Evolutionary conservation across 208 protist genomes (phyloP).

Genomic region (Crithidia thermophila): DNA sequence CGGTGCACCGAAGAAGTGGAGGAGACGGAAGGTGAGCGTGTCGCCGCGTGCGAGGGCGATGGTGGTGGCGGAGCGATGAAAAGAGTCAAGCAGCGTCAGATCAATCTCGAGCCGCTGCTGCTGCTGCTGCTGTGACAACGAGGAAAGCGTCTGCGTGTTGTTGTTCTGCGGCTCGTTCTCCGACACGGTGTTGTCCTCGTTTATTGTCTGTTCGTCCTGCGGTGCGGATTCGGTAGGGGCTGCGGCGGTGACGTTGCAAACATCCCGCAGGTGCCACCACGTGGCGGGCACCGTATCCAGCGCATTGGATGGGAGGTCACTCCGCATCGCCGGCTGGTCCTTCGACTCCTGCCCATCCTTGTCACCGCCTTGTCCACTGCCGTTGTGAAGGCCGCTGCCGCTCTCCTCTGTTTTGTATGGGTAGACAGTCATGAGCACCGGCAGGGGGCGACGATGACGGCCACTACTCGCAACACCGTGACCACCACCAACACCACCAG

Average conservation of each 20-base stretch:
- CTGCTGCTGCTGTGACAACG: neutral
- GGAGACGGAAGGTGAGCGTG: conserved; percentile 47
- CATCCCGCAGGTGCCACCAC: conserved; percentile 10
- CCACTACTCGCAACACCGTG: neutral
- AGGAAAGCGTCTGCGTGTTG: neutral
- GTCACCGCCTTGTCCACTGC: neutral
- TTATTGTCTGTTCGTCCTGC: too few species aligned
- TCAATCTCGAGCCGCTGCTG: conserved; percentile 34
- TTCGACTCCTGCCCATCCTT: neutral
- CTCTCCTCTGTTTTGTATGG: neutral
- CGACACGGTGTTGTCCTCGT: too few species aligned
- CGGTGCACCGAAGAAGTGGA: conserved; percentile 58
- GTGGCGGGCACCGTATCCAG: neutral
- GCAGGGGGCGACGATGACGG: conserved; percentile 13
- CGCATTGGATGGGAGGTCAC: too few species aligned
- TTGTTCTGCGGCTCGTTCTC: too few species aligned
- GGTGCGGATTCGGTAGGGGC: neutral
- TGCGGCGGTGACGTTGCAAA: conserved; percentile 2
- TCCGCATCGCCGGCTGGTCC: neutral
- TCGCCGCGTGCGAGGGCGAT: conserved; percentile 47
- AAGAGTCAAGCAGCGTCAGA: conserved; percentile 30
- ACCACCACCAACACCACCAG: neutral
- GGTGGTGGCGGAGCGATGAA: conserved; percentile 15
- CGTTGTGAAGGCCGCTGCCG: neutral
- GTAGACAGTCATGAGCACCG: conserved; percentile 23